A percentile compares a stretch with the other conserved stretches of the same genome.
phyloP scores from a whole-genome alignment of 306 rosid genomes.

The Cucurbita pepo region DNA sequence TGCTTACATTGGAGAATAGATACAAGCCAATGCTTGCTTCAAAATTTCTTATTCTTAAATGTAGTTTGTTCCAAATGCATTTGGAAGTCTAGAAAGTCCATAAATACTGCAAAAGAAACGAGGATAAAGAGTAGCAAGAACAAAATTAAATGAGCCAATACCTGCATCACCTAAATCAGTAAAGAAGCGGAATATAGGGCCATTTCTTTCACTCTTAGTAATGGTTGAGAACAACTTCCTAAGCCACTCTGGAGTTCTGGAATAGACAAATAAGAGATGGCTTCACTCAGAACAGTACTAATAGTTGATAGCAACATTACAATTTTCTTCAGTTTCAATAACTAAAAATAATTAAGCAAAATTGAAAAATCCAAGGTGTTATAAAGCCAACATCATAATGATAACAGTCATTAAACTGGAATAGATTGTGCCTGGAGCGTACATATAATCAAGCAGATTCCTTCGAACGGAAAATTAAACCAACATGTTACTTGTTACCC shows the following conservation, averaged over 20 bases:
- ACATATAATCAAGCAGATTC: neutral
- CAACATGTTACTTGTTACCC: neutral
- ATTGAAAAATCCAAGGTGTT: neutral
- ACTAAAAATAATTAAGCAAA: neutral
- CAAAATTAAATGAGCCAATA: slow-evolving; percentile 7
- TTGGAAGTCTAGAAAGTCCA: neutral
- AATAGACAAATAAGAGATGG: slow-evolving; percentile 8
- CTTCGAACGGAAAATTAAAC: neutral
- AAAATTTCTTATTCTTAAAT: neutral
- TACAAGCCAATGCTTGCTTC: neutral
- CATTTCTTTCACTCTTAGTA: slow-evolving; percentile 71
- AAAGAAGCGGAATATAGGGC: slow-evolving; percentile 88
- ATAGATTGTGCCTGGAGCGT: neutral
- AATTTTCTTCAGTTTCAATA: neutral
- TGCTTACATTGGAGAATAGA: neutral
- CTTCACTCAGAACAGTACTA: neutral
- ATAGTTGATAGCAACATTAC: neutral
- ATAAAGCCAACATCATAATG: neutral
- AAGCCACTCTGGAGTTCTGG: slow-evolving; percentile 88
- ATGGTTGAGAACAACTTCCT: slow-evolving; percentile 70
- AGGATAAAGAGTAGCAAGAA: neutral
- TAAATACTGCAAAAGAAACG: neutral
- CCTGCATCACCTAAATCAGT: slow-evolving; percentile 99
- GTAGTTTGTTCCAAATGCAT: neutral
- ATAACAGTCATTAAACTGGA: neutral